Conservation (phyloP, 306 rosid genomes). For the Ochetophila trinervis region DNA sequence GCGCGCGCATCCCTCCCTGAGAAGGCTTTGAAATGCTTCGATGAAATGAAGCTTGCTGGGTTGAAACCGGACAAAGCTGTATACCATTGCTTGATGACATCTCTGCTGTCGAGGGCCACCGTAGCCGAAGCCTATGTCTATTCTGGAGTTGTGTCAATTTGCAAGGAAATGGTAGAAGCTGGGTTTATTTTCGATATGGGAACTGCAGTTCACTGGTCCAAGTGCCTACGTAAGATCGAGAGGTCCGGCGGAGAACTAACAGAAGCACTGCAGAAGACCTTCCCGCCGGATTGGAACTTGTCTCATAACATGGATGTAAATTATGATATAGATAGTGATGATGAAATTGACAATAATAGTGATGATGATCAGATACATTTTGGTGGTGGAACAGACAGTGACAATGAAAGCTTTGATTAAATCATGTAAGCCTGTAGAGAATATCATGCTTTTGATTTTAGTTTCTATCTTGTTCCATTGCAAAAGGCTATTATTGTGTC, state of each 20-base stretch:
- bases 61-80: slow-evolving; percentile 89
- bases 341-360: slow-evolving; percentile 17
- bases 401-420: slow-evolving; percentile 4
- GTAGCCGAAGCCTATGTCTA: slow-evolving; percentile 68
- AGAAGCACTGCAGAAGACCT: slow-evolving; percentile 82
- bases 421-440: slow-evolving; percentile 21
- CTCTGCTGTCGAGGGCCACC: slow-evolving; percentile 86
- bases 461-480: slow-evolving; percentile 2
- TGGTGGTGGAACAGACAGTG: slow-evolving; percentile 12
- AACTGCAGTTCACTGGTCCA: slow-evolving; percentile 96
- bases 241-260: slow-evolving; percentile 86
- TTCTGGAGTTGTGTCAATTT: slow-evolving; percentile 57
- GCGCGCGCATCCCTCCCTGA: slow-evolving; percentile 94
- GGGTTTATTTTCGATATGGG: slow-evolving; percentile 89
- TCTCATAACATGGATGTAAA: slow-evolving; percentile 35
- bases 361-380: slow-evolving; percentile 29
- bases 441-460: not conserved
- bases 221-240: slow-evolving; percentile 75
- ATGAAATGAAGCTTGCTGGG: slow-evolving; percentile 79
- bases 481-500: not conserved
- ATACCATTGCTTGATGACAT: slow-evolving; percentile 93
- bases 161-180: slow-evolving; percentile 76
- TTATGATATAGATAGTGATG: slow-evolving; percentile 34
- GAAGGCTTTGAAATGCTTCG: slow-evolving; percentile 79
- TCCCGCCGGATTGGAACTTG: slow-evolving; percentile 90